These are phyloP conservation scores for Tuber calosporum DNA, from an alignment of 495 filamentous ascomycete genomes.

Conservation along the genomic window DNA sequence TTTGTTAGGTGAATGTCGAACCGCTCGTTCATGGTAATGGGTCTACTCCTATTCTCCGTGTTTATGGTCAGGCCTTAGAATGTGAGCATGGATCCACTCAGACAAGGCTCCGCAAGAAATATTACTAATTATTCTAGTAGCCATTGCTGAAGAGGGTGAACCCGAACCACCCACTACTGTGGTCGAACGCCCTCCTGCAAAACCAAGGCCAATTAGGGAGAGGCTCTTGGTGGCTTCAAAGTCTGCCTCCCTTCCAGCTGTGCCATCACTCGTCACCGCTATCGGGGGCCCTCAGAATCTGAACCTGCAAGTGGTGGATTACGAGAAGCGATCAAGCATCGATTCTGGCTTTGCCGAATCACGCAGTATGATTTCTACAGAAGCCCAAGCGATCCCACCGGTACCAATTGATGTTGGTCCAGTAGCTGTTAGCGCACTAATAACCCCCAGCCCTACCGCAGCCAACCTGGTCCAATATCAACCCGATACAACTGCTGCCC, in stretches of 20 bases:
- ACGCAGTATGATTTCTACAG: background rate
- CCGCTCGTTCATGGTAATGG: fast-evolving
- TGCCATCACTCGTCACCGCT: background rate
- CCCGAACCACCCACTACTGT: fast-evolving
- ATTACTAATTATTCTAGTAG: background rate
- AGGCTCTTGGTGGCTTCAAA: background rate
- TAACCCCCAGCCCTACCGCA: background rate
- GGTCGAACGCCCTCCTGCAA: fast-evolving
- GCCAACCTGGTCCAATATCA: background rate
- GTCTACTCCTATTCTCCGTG: background rate
- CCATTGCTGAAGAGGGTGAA: background rate
- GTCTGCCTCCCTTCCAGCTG: fast-evolving
- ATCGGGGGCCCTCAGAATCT: fast-evolving
- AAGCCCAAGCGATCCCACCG: fast-evolving
- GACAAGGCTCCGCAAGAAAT: background rate
- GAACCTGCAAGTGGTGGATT: background rate
- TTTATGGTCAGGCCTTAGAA: background rate
- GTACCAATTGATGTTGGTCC: background rate
- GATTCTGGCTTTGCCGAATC: background rate
- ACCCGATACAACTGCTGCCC: fast-evolving
- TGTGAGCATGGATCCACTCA: background rate
- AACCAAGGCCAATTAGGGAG: background rate
- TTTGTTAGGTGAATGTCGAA: background rate
- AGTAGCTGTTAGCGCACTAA: fast-evolving
- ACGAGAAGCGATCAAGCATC: background rate